Evolutionary conservation across 768 basidiomycete species (phyloP), one percentile per base, ranked within the genome.

Genomic region (Collybia sp.): DNA sequence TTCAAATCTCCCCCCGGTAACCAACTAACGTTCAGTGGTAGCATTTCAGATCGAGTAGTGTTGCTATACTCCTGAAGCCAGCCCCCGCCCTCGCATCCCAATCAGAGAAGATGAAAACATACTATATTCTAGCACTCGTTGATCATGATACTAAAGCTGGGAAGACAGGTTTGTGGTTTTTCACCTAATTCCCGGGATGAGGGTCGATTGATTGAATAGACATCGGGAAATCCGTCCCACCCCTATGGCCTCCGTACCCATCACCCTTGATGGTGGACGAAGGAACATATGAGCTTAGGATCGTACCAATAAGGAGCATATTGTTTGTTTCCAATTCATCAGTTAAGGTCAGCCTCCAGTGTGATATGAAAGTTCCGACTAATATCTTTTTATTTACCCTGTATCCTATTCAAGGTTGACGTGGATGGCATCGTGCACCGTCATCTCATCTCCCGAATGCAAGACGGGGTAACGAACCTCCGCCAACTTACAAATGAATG

Each of bases 41-140:
- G 93, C 88, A 92, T 61, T 93, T 90, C 62, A 71, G 67, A 46
- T 73, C 71, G 13, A 83, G 81, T 50, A 85, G 83, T 43, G 62
- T 82, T 16, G 93, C 79, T 5, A 71, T 94, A 18, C 53, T 95
- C 12, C 70, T 96, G 32, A 85, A 84, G 58, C 72, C 71, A 40
- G 81, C 80, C 39, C 79, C 72, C 2, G 61, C 73, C n/a, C 72
- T 70, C 44, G 58, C 66, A 37, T 76, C 74, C 12, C 57, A 67
- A 9, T 44, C 70, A 9, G 76, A 77, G 32, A 80, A 75, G 47
- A 60, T 70, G 34, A 79, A 71, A 51, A 71, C 71, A 2, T 94
- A 83, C 59, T 81, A 76, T 47, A 73, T 91, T 13, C 64, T 97
- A 6, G 87, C 83, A 2, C 71, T 88, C 34, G 89, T 92, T 1